A percentile compares a stretch with the other conserved stretches of the same genome.
Evolutionary conservation across 176 grass and related monocot genomes (phyloP).

Genomic region (Themeda triandra): DNA sequence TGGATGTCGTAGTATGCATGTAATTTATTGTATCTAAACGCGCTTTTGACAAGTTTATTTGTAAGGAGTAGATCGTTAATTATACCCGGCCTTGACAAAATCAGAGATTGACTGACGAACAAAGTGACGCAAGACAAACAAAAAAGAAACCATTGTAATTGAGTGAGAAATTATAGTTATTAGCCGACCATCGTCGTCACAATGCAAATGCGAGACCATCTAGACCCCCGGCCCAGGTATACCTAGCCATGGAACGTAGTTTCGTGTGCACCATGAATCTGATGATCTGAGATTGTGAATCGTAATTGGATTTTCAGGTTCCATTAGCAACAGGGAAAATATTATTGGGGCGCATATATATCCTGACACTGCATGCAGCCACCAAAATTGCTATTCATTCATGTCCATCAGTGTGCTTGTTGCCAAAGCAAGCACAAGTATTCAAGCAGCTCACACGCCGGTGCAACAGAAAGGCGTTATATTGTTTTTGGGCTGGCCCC

Average conservation of each 20-base stretch:
- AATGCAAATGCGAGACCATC: too few species aligned
- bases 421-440: constrained; percentile 13
- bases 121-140: too few species aligned
- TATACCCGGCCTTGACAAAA: too few species aligned
- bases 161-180: too few species aligned
- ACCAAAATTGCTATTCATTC: constrained; percentile 7
- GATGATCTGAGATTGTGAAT: not conserved
- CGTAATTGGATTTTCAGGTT: not conserved
- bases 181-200: too few species aligned
- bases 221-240: too few species aligned
- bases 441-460: not conserved
- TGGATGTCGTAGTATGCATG: too few species aligned
- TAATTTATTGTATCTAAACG: too few species aligned
- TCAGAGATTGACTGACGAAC: too few species aligned
- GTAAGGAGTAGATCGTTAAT: too few species aligned
- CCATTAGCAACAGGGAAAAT: not conserved
- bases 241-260: not conserved
- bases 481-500: not conserved
- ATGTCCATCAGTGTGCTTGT: constrained; percentile 9
- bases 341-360: not conserved
- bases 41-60: too few species aligned
- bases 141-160: too few species aligned
- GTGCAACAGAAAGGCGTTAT: not conserved
- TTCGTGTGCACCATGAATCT: not conserved
- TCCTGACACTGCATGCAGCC: not conserved